phyloP scores from a whole-genome alignment of 2,329 filamentous ascomycete genomes.

The Fusarium sp. region DNA sequence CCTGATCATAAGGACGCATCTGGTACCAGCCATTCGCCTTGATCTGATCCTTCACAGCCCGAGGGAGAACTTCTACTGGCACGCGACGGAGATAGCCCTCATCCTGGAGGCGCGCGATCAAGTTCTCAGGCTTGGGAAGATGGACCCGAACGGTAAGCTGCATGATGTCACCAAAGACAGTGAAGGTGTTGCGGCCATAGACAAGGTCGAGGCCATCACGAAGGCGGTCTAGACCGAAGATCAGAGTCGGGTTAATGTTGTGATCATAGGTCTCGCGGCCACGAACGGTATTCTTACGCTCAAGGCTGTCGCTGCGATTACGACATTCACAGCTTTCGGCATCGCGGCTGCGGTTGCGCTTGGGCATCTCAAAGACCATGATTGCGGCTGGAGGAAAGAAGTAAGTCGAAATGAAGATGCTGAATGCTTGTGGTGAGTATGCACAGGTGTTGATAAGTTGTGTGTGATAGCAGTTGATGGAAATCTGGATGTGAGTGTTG shows the following conservation, averaged over 20 bases:
- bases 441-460: not conserved
- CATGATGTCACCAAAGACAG: constrained; percentile 13
- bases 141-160: constrained; percentile 1
- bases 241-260: not conserved
- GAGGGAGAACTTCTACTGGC: not conserved
- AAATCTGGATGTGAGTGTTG: not conserved
- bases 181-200: constrained; percentile 10
- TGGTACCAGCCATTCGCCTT: not conserved
- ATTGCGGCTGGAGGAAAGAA: too few species aligned
- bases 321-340: not conserved
- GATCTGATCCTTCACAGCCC: not conserved
- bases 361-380: not conserved
- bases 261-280: not conserved
- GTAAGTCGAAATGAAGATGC: not conserved
- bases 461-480: not conserved
- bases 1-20: constrained; percentile 1
- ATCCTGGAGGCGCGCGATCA: not conserved
- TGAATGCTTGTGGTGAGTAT: not conserved
- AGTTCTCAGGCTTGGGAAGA: not conserved
- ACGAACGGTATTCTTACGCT: not conserved
- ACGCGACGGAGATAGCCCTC: not conserved
- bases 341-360: not conserved
- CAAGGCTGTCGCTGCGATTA: not conserved
- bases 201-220: not conserved
- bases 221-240: not conserved